Base-by-base conservation (phyloP, 83 land plant species). In the Diphasiastrum complanatum region DNA sequence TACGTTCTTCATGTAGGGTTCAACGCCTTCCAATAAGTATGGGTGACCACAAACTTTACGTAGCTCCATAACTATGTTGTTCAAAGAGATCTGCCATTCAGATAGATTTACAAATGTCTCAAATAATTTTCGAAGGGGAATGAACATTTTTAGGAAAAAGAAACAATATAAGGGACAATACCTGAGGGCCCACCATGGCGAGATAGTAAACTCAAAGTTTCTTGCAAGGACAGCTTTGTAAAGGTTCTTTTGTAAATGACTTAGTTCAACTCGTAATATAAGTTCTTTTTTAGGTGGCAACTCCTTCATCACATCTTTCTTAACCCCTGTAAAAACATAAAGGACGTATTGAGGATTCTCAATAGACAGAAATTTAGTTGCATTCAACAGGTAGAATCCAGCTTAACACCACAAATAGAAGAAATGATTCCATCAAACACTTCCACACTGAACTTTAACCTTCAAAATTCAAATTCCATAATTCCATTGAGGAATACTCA, bases 251-350 rank as follows among this genome's bases (percentile, higher is more conserved):
- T 95, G 97, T 49, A 78, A 61, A 36, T 73, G 64, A 60, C 92
- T 89, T 28, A 95, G 62, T 33, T 95, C 99, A 36, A 95, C 97
- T 37, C 97, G 86, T 61, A 95, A 67, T 61, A 95, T 89, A 18
- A 95, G 87, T 68, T 95, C 99, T 75, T 95, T 95, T 52, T 89
- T 95, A 1, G 99, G 96, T 16, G 97, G 99, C 38, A 95, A 69
- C 18, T 95, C 89, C 62, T 81, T 95, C 86, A 95, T 79, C 18
- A 95, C 99, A 82, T 95, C 99, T 68, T 89, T 89, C 83, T 95
- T 95, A 18, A 95, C 85, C 53, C 99, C 99, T 93, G 73, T 10
- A 14, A 12, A 27, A 11, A 32, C 18, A 20, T 19, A 30, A 20
- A 33, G 19, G 11, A 26, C 18, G 16, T 26, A 30, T 26, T n/a